Percentiles rank a stretch among this genome's conserved stretches.
These are phyloP conservation scores for Leptographium lundbergii DNA, from an alignment of 2,329 filamentous ascomycete species.

Conservation along the genomic window DNA sequence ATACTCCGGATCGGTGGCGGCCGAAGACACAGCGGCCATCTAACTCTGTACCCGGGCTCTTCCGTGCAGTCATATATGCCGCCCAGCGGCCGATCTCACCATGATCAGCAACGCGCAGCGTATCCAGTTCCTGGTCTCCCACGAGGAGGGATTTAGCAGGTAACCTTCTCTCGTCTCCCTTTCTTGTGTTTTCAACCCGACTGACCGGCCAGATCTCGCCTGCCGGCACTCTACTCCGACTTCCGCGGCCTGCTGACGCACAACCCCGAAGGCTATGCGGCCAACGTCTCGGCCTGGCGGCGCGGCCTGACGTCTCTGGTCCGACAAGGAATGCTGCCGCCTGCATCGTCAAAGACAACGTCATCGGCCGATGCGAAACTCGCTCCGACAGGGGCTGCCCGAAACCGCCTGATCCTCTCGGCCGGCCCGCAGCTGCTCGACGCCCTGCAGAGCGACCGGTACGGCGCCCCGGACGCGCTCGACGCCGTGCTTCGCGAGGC, in stretches of 20 bases:
- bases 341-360: constrained; percentile 4
- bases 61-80: neutral
- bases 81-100: neutral
- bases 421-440: constrained; percentile 52
- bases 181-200: neutral
- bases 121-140: constrained; percentile 11
- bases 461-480: constrained; percentile 69
- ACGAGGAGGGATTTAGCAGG: constrained; percentile 11
- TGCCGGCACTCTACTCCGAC: constrained; percentile 16
- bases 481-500: constrained; percentile 68
- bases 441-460: constrained; percentile 62
- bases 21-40: neutral
- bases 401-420: constrained; percentile 38
- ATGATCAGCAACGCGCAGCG: constrained; percentile 12
- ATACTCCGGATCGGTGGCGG: neutral
- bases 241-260: constrained; percentile 15
- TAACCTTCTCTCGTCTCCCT: neutral
- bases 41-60: neutral
- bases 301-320: constrained; percentile 19
- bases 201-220: constrained; percentile 11
- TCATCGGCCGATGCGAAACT: neutral
- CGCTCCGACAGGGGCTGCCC: constrained; percentile 13
- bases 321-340: constrained; percentile 20
- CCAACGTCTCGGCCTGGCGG: constrained; percentile 24
- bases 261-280: constrained; percentile 16